Base-by-base conservation (phyloP, 2,329 filamentous ascomycete genomes). In the Aspergillus terreus region DNA sequence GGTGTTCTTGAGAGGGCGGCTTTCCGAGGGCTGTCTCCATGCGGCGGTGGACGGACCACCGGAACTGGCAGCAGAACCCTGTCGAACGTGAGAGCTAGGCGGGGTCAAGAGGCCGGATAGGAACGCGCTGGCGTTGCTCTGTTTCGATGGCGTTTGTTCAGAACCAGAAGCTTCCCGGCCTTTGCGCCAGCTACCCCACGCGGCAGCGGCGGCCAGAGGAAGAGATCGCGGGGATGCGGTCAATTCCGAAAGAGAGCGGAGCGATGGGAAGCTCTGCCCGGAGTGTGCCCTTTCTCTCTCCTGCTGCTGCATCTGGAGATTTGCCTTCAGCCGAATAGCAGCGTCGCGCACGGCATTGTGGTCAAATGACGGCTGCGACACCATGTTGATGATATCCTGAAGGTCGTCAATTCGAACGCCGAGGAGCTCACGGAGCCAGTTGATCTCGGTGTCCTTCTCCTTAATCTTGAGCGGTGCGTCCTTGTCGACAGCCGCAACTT, bases 241-340 rank as follows among this genome's bases (percentile, higher is more conserved):
- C 57, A 92, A 84, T 58, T 83, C 84, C 44, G 92, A 85, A 30
- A 89, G 82, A 44, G 87, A 86, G 1, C 90, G 87, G 40, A 96
- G 82, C 38, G 88, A 89, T 4, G 89, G 88, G 60, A 94, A 78
- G 49, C 78, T 82, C 53, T 76, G 70, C 17, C 78, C 85, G 49
- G 87, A 85, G 73, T 89, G 82, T 1, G 90, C 86, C 53, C 94
- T 83, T 70, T 97, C 92, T 47, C 90, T 89, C 72, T 96, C 92
- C 68, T 96, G 90, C 67, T 95, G 89, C 71, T 99, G 92, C 94
- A 99, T 99, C 68, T 97, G 90, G 33, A 99, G 78, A 64, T 96
- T 96, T 12, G 94, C 90, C 68, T 90, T 90, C 54, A 99, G 85
- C 48, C 94, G 87, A 61, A 97, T 97, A 33, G 90, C 89, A 5